Evolutionary conservation across 768 basidiomycete genomes (phyloP).

Genomic region (Pisolithus marmoratus): DNA sequence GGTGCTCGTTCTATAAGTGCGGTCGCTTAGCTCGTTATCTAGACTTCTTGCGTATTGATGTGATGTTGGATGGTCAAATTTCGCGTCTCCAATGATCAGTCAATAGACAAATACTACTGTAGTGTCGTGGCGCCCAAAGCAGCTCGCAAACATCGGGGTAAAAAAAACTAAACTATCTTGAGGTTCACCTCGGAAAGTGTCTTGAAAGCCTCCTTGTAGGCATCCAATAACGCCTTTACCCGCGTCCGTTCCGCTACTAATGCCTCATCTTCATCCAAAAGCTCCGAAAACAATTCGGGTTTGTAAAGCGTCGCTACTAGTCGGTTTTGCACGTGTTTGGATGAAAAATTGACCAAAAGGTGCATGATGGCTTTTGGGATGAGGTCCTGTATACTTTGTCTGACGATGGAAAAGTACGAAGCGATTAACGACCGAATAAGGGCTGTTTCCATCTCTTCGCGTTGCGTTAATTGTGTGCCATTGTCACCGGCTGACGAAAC

Average conservation of each 20-base stretch:
- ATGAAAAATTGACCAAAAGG: constrained; percentile 93
- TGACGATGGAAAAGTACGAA: constrained; percentile 93
- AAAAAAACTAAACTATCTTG: constrained; percentile 44
- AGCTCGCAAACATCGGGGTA: not conserved
- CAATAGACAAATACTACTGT: not conserved
- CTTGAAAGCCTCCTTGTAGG: constrained; percentile 93
- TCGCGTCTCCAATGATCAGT: not conserved
- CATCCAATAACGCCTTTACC: constrained; percentile 91
- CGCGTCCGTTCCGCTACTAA: constrained; percentile 89
- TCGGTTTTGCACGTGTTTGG: constrained; percentile 93
- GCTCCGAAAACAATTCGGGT: constrained; percentile 83
- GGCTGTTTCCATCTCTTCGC: constrained; percentile 96
- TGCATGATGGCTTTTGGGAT: constrained; percentile 99
- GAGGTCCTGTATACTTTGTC: constrained; percentile 95
- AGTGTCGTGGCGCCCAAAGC: not conserved
- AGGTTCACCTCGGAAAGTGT: constrained; percentile 78
- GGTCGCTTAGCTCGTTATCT: not conserved
- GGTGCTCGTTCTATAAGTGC: constrained; percentile 17
- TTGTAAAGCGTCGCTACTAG: constrained; percentile 94
- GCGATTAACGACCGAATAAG: constrained; percentile 93
- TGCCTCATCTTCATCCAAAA: constrained; percentile 94
- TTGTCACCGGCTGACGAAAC: constrained; percentile 49
- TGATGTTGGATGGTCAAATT: not conserved
- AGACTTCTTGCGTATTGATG: not conserved
- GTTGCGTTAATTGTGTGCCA: constrained; percentile 58